Evolutionary conservation across 2,329 filamentous ascomycete species (phyloP).

Genomic region (Fusarium camptoceras): DNA sequence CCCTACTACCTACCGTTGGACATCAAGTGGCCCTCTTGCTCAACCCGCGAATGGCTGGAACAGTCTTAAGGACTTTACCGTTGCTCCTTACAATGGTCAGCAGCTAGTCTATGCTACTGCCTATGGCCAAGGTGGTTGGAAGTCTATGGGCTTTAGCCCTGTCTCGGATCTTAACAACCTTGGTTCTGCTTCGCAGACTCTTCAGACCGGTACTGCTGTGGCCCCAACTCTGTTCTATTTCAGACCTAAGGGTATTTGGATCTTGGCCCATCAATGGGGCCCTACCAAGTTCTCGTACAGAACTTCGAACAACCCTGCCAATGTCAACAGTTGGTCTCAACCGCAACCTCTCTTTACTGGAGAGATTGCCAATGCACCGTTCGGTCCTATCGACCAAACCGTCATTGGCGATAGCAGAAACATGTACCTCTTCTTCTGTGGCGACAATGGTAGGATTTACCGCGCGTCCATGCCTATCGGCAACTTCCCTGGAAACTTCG

Average conservation of each 20-base stretch:
- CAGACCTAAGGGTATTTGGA: conserved; percentile 69
- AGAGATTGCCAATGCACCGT: conserved; percentile 61
- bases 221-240: conserved; percentile 74
- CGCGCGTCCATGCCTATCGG: conserved; percentile 70
- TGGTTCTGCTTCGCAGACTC: conserved; percentile 63
- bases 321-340: conserved; percentile 67
- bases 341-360: conserved; percentile 68
- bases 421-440: conserved; percentile 76
- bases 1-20: conserved; percentile 26
- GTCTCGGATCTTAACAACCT: conserved; percentile 67
- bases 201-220: conserved; percentile 62
- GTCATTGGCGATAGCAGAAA: conserved; percentile 69
- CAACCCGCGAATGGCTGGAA: conserved; percentile 14
- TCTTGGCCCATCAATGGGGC: conserved; percentile 73
- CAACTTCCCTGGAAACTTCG: conserved; percentile 71
- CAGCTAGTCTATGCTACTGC: conserved; percentile 70
- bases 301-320: conserved; percentile 68
- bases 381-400: conserved; percentile 71
- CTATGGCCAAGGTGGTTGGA: conserved; percentile 57
- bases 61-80: conserved; percentile 70
- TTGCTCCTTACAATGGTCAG: conserved; percentile 65
- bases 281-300: conserved; percentile 68
- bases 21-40: conserved; percentile 14
- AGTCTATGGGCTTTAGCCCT: conserved; percentile 69
- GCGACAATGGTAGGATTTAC: conserved; percentile 76